phyloP scores from a whole-genome alignment of 768 basidiomycete species.

The Tylopilus vinaceipallidus region DNA sequence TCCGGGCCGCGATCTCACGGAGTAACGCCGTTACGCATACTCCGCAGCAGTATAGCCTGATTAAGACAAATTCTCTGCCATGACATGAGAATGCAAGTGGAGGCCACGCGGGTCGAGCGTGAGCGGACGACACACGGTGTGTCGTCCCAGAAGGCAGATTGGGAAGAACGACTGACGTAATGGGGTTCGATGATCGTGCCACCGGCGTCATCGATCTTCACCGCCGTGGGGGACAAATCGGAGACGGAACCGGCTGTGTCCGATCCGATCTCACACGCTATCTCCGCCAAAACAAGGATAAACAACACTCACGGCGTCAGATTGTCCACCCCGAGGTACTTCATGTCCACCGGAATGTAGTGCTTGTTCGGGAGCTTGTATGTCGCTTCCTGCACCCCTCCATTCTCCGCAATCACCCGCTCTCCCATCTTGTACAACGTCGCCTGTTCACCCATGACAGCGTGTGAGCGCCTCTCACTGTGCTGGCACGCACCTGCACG shows the following conservation, averaged over 20 bases:
- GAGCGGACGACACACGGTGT: not conserved
- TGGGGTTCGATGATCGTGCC: slow-evolving; percentile 18
- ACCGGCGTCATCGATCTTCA: slow-evolving; percentile 29
- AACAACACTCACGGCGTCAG: slow-evolving; percentile 52
- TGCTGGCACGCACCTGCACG: slow-evolving; percentile 64
- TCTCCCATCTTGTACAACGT: slow-evolving; percentile 90
- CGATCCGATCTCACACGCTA: slow-evolving; percentile 22
- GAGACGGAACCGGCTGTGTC: not conserved
- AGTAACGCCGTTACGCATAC: not conserved
- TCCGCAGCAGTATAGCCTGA: slow-evolving; percentile 14
- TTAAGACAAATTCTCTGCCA: not conserved
- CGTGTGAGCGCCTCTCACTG: not conserved
- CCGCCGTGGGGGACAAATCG: slow-evolving; percentile 21
- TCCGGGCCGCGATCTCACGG: slow-evolving; percentile 13
- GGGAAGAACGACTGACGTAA: slow-evolving; percentile 21
- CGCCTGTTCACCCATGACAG: slow-evolving; percentile 49
- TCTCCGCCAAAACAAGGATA: slow-evolving; percentile 6
- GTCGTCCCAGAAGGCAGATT: slow-evolving; percentile 11
- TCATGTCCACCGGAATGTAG: slow-evolving; percentile 87
- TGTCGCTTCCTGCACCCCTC: slow-evolving; percentile 52
- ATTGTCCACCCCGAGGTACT: slow-evolving; percentile 70
- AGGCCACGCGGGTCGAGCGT: not conserved
- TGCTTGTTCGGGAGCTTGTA: slow-evolving; percentile 93
- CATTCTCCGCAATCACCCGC: slow-evolving; percentile 65
- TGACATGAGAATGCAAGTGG: not conserved